Conservation (phyloP, 2,329 filamentous ascomycete genomes). For the Stagonosporopsis rhizophila region DNA sequence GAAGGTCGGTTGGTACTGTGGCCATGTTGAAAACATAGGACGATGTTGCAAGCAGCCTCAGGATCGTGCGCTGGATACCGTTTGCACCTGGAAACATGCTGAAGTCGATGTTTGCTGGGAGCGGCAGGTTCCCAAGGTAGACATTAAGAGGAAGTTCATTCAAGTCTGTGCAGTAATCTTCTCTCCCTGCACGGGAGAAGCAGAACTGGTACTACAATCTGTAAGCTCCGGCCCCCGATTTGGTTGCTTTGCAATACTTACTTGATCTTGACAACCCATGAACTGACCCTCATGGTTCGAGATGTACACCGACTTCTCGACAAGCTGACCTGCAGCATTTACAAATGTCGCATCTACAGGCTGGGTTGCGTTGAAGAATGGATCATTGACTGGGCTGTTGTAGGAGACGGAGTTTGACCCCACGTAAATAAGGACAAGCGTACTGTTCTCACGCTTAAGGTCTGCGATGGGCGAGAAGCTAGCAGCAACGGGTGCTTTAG, state of each 20-base stretch:
- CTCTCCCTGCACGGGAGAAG: neutral
- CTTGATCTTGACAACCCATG: constrained; percentile 8
- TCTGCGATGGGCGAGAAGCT: neutral
- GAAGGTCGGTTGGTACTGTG: neutral
- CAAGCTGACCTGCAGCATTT: neutral
- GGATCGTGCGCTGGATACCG: constrained; percentile 18
- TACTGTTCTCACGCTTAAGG: constrained; percentile 5
- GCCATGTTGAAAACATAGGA: constrained; percentile 12
- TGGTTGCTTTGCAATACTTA: neutral
- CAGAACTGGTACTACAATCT: constrained; percentile 11
- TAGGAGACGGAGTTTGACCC: constrained; percentile 1
- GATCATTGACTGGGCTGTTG: constrained; percentile 3
- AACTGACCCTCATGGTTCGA: constrained; percentile 2
- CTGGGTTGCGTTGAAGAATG: constrained; percentile 9
- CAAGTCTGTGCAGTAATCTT: constrained; percentile 7
- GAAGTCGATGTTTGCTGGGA: constrained; percentile 13
- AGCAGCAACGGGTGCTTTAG: neutral
- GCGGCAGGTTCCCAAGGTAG: constrained; percentile 6
- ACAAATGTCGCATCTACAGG: neutral
- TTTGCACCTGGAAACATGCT: constrained; percentile 22
- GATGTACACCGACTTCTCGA: constrained; percentile 6
- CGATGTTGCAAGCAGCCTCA: constrained; percentile 7
- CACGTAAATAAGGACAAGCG: neutral
- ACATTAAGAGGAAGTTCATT: constrained; percentile 11
- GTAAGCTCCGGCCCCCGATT: too few species aligned